Evolutionary conservation across 345 rosid species (phyloP).

Genomic region (Eucalyptus guilfoylei): DNA sequence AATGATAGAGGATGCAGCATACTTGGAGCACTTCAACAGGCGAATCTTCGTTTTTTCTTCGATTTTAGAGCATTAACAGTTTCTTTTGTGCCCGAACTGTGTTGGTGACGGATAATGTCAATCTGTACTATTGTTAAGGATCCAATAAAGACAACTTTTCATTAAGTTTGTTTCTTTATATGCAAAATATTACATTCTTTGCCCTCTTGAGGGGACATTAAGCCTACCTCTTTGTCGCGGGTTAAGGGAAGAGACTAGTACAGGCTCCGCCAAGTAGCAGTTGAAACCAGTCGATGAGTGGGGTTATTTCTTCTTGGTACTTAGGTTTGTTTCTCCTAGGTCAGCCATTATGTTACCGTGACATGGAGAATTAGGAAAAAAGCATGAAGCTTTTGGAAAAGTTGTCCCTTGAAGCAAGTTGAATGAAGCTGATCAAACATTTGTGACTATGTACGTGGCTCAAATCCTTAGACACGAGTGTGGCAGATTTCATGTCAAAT

Average conservation of each 20-base stretch:
- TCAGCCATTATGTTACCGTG: background rate
- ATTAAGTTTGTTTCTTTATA: background rate
- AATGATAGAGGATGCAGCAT: background rate
- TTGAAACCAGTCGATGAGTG: background rate
- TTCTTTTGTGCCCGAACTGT: background rate
- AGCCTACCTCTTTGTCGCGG: background rate
- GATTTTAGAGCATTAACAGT: background rate
- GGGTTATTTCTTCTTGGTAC: background rate
- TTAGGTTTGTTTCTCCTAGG: background rate
- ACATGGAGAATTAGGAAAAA: background rate
- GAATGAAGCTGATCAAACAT: background rate
- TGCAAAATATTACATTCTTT: background rate
- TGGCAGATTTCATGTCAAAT: background rate
- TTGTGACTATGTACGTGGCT: background rate
- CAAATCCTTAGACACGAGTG: background rate
- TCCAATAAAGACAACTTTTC: background rate
- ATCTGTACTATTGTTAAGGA: background rate
- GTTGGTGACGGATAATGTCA: background rate
- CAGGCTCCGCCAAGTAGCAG: background rate
- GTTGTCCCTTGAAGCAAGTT: background rate
- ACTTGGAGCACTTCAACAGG: background rate
- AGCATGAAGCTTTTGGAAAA: background rate
- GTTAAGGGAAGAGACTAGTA: background rate
- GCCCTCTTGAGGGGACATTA: background rate
- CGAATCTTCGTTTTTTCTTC: background rate